Conservation (phyloP, 2,329 filamentous ascomycete species). For the Sclerotinia spermophila region DNA sequence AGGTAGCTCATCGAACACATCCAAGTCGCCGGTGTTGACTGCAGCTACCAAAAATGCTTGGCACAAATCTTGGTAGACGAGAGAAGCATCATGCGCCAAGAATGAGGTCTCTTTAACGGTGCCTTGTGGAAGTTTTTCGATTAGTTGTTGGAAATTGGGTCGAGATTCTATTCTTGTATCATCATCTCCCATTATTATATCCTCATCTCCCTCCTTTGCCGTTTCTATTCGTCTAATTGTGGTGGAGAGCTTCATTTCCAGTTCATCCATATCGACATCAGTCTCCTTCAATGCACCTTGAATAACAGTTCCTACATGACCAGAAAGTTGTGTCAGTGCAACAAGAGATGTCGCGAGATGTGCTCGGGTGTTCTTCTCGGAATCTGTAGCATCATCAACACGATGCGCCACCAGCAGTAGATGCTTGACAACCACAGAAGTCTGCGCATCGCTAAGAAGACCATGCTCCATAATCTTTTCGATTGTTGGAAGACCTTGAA, state of each 20-base stretch:
- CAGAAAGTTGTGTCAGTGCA: constrained; percentile 56
- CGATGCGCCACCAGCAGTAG: constrained; percentile 59
- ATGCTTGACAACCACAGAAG: constrained; percentile 61
- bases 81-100: constrained; percentile 48
- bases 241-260: constrained; percentile 72
- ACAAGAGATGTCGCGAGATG: constrained; percentile 66
- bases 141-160: constrained; percentile 35
- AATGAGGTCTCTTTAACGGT: constrained; percentile 48
- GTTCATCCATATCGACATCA: constrained; percentile 67
- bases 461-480: constrained; percentile 57
- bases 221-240: constrained; percentile 58
- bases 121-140: constrained; percentile 33
- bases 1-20: constrained; percentile 46
- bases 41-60: constrained; percentile 55
- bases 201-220: constrained; percentile 48
- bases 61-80: constrained; percentile 56
- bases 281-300: constrained; percentile 63
- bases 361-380: constrained; percentile 55
- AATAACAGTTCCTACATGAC: constrained; percentile 59
- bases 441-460: constrained; percentile 60
- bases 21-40: constrained; percentile 41
- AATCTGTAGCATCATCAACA: constrained; percentile 52
- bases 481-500: constrained; percentile 55
- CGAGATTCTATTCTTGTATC: constrained; percentile 27
- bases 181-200: constrained; percentile 48